A percentile compares a stretch with the other conserved stretches of the same genome.
phyloP scores from a whole-genome alignment of 2,329 filamentous ascomycete genomes.

The Beauveria australis region DNA sequence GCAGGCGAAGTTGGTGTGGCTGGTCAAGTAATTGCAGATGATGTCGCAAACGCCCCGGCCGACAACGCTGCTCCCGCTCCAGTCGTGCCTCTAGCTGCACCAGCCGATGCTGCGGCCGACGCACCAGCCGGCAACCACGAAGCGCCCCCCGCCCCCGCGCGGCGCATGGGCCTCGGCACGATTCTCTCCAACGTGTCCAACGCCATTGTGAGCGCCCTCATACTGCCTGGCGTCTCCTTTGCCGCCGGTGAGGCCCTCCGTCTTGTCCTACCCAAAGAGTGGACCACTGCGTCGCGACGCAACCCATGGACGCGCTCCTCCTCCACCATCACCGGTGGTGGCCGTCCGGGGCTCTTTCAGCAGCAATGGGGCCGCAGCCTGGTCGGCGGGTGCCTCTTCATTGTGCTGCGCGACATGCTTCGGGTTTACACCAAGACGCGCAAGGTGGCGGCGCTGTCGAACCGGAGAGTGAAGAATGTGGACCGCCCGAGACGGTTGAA shows the following conservation, averaged over 20 bases:
- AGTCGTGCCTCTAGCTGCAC: not conserved
- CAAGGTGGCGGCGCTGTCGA: slow-evolving; percentile 46
- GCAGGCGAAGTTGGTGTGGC: not conserved
- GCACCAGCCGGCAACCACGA: slow-evolving; percentile 20
- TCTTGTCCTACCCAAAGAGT: slow-evolving; percentile 56
- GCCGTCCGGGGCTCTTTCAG: slow-evolving; percentile 61
- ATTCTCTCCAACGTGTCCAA: slow-evolving; percentile 38
- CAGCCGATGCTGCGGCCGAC: slow-evolving; percentile 8
- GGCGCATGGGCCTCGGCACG: slow-evolving; percentile 25
- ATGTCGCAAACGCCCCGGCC: not conserved
- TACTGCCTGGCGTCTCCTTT: slow-evolving; percentile 76
- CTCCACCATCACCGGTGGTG: slow-evolving; percentile 18
- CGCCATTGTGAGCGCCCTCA: slow-evolving; percentile 47
- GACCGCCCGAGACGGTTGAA: slow-evolving; percentile 35
- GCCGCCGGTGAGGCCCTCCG: slow-evolving; percentile 70
- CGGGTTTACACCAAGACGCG: slow-evolving; percentile 57
- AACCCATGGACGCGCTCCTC: slow-evolving; percentile 18
- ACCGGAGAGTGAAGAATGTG: slow-evolving; percentile 46
- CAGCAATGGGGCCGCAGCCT: slow-evolving; percentile 84
- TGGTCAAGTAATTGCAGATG: not conserved
- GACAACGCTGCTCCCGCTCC: slow-evolving; percentile 4
- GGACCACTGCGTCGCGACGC: slow-evolving; percentile 42
- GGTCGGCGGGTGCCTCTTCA: slow-evolving; percentile 79
- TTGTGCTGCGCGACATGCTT: slow-evolving; percentile 67
- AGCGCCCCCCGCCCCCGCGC: slow-evolving; percentile 26